A percentile compares a stretch with the other conserved stretches of the same genome.
Conservation (phyloP, 345 rosid genomes). For the Brassica juncea region DNA sequence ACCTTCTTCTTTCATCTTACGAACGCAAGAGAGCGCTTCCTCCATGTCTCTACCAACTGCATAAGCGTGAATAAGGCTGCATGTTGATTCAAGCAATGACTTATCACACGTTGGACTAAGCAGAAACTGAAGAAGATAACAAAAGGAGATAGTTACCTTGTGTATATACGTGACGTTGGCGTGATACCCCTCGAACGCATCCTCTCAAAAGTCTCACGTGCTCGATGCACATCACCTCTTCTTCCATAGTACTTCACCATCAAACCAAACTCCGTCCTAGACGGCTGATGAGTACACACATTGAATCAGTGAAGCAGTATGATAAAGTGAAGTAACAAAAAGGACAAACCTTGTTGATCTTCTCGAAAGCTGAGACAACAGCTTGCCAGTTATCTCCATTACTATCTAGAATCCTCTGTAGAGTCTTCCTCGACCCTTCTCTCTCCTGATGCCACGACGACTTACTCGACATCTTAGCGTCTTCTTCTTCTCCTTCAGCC, state of each 20-base stretch:
- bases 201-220: constrained; percentile 88
- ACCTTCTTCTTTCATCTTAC: constrained; percentile 94
- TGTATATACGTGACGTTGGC: constrained; percentile 85
- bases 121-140: constrained; percentile 10
- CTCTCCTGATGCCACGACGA: constrained; percentile 89
- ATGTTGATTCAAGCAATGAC: constrained; percentile 25
- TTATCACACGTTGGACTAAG: background rate
- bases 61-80: constrained; percentile 99
- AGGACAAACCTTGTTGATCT: constrained; percentile 63
- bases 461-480: constrained; percentile 38
- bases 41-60: constrained; percentile 99
- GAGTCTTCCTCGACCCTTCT: constrained; percentile 54
- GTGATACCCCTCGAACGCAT: constrained; percentile 92
- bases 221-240: constrained; percentile 95
- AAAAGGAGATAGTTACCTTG: constrained; percentile 56
- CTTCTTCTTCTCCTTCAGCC: constrained; percentile 54
- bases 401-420: constrained; percentile 62
- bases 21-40: constrained; percentile 87
- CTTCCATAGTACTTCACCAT: constrained; percentile 94
- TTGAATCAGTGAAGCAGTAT: background rate
- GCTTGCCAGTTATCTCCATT: constrained; percentile 94
- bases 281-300: constrained; percentile 57
- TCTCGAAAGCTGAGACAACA: constrained; percentile 78
- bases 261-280: constrained; percentile 92
- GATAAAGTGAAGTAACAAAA: too few relatives aligned